Evolutionary conservation across 2,329 filamentous ascomycete species (phyloP).

Genomic region (Aspergillus ustus): DNA sequence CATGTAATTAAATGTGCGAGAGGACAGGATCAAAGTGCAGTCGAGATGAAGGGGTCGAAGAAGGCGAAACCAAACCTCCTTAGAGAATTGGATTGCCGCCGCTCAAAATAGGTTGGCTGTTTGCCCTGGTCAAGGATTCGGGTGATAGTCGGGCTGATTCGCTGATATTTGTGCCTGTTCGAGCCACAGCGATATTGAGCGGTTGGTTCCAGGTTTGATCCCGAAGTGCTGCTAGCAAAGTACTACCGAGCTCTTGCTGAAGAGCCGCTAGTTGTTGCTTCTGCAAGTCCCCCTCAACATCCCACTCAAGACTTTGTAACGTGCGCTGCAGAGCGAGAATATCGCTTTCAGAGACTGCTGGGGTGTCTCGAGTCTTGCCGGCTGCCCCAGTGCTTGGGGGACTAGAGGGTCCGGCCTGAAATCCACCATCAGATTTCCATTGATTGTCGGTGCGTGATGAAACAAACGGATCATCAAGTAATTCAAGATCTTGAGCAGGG

Average conservation of each 20-base stretch:
- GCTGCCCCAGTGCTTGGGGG: constrained; percentile 27
- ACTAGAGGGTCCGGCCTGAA: constrained; percentile 33
- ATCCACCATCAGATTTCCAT: constrained; percentile 37
- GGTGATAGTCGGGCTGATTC: constrained; percentile 38
- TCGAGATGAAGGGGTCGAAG: background rate
- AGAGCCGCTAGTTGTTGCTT: constrained; percentile 85
- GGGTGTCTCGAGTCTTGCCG: constrained; percentile 23
- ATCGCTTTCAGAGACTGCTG: constrained; percentile 21
- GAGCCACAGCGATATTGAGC: constrained; percentile 34
- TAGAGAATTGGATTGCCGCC: constrained; percentile 40
- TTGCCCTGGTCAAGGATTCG: constrained; percentile 39
- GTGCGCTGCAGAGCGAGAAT: constrained; percentile 29
- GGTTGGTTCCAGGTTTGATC: constrained; percentile 67
- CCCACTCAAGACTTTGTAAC: constrained; percentile 37
- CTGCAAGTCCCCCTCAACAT: constrained; percentile 73
- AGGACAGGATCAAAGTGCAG: background rate
- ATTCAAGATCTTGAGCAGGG: constrained; percentile 36
- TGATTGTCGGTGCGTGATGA: constrained; percentile 33
- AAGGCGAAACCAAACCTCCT: background rate
- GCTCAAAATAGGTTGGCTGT: constrained; percentile 47
- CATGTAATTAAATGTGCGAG: background rate
- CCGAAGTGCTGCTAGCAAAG: constrained; percentile 83
- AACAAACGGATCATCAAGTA: constrained; percentile 31
- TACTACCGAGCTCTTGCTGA: constrained; percentile 81
- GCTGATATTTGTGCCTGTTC: constrained; percentile 37